Evolutionary conservation across 2,329 filamentous ascomycete genomes (phyloP), one percentile per base, ranked within the genome.

Genomic region (Thielaviopsis musarum): DNA sequence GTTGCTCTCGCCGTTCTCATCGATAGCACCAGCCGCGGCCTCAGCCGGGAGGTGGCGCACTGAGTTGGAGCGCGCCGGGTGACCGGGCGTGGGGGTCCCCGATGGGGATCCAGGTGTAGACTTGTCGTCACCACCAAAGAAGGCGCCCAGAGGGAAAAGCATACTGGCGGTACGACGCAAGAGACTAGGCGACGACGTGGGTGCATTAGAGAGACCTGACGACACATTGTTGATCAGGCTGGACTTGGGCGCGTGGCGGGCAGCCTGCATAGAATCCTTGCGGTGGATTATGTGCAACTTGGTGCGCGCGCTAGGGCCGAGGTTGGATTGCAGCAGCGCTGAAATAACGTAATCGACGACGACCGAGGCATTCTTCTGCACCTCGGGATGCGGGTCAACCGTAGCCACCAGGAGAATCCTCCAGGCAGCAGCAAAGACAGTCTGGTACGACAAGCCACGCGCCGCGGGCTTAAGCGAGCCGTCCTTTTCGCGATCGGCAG

Each of bases 401-500:
- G 89, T 91, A 70, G 97, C 78, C 63, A 95, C 88, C 61, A 96
- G 75, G 52, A 94, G 78, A 66, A 96, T 88, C 69, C 95, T 93
- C 93, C 93, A 98, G 63, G 94, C 86, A 0, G 91, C 87, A 30
- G 91, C 86, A 69, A 94, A 96, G 19, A 95, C 87, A 0, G 90
- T 95, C 67, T 95, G 93, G 64, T 88, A 84, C 13, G 91, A 89
- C 12, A 88, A 71, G 0, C 81, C 79, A 52, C 81, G 77, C 2
- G 78, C 75, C 2, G 74, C 67, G 26, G 75, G 72, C 66, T 80
- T 81, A 68, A 82, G 79, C 5, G 73, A 76, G 3, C 80, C 81
- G 63, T 84, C 79, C 15, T 71, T 67, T 65, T 80, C 77, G 58
- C 79, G 75, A 63, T 80, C 75, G 41, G 78, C 77, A 2, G 73